A percentile compares a stretch with the other conserved stretches of the same genome.
Evolutionary conservation across 169 alveolate species (phyloP).

Genomic region (Cryptosporidium parvum): DNA sequence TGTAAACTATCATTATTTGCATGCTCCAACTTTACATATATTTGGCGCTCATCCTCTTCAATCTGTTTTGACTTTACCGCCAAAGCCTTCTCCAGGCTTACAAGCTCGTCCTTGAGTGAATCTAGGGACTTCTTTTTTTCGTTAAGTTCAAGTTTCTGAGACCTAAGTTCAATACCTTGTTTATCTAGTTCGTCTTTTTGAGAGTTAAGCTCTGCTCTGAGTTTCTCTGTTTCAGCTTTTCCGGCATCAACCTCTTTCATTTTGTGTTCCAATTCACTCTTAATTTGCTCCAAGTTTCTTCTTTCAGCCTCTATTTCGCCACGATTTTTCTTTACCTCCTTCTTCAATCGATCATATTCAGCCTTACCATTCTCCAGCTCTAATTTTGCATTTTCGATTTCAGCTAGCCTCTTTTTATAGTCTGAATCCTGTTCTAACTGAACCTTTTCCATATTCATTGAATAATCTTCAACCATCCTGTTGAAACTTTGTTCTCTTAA

Average conservation of each 20-base stretch:
- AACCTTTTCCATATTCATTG: slow-evolving; percentile 50
- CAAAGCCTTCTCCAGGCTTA: neutral
- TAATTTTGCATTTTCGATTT: neutral
- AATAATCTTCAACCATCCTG: slow-evolving; percentile 64
- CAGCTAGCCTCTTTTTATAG: neutral
- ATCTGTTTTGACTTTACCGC: neutral
- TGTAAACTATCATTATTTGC: slow-evolving; percentile 1
- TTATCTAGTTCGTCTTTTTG: slow-evolving; percentile 24
- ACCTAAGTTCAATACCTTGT: slow-evolving; percentile 2
- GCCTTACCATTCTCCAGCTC: slow-evolving; percentile 1
- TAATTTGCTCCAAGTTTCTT: neutral
- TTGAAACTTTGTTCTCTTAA: slow-evolving; percentile 64
- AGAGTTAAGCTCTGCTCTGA: slow-evolving; percentile 15
- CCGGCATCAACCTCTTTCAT: neutral
- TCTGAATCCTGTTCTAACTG: slow-evolving; percentile 39
- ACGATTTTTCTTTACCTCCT: neutral
- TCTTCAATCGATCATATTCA: neutral
- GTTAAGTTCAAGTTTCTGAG: slow-evolving; percentile 19
- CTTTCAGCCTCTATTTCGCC: slow-evolving; percentile 29
- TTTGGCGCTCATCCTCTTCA: slow-evolving; percentile 25
- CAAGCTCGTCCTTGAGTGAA: slow-evolving; percentile 36
- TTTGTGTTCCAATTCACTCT: slow-evolving; percentile 37
- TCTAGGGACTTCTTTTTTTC: slow-evolving; percentile 15
- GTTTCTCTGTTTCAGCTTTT: slow-evolving; percentile 12
- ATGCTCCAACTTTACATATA: slow-evolving; percentile 24